Evolutionary conservation across 176 grass and related monocot species (phyloP).

Genomic region (Eleusine coracana): DNA sequence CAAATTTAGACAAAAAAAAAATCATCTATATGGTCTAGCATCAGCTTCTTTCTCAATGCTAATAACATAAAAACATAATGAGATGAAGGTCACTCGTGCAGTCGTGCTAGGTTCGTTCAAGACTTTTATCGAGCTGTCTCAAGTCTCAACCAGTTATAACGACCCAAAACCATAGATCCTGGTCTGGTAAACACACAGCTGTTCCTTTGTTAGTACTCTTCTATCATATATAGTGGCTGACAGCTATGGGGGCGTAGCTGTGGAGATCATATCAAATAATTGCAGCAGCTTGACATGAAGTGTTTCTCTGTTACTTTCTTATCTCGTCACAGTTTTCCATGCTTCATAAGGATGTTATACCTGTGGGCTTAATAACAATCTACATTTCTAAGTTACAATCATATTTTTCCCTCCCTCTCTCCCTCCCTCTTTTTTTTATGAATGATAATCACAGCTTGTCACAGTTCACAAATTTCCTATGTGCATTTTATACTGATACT

Average conservation of each 20-base stretch:
- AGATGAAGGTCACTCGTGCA: not conserved
- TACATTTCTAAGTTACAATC: not conserved
- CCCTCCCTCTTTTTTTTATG: not conserved
- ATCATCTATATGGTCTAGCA: slow-evolving; percentile 1
- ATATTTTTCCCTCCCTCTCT: not conserved
- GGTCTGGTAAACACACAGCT: not conserved
- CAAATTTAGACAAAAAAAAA: slow-evolving; percentile 7
- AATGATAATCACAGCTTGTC: not conserved
- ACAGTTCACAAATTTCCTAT: slow-evolving; percentile 6
- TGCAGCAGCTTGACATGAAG: not conserved
- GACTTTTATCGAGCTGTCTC: not conserved
- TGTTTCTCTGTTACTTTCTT: not conserved
- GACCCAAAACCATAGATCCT: not conserved
- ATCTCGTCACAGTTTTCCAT: not conserved
- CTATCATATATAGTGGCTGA: slow-evolving; percentile 6
- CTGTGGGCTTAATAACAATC: not conserved
- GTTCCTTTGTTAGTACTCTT: not conserved
- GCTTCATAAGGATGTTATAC: slow-evolving; percentile 14
- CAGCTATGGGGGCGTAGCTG: not conserved
- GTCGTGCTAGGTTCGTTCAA: not conserved
- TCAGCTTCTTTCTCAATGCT: not conserved
- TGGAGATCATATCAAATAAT: not conserved
- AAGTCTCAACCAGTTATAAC: slow-evolving; percentile 30
- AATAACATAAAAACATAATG: slow-evolving; percentile 1
- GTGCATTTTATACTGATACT: not conserved